A percentile compares a stretch with the other conserved stretches of the same genome.
Evolutionary conservation across 1,284 basidiomycete genomes (phyloP).

Genomic region (Apiotrichum brassicae): DNA sequence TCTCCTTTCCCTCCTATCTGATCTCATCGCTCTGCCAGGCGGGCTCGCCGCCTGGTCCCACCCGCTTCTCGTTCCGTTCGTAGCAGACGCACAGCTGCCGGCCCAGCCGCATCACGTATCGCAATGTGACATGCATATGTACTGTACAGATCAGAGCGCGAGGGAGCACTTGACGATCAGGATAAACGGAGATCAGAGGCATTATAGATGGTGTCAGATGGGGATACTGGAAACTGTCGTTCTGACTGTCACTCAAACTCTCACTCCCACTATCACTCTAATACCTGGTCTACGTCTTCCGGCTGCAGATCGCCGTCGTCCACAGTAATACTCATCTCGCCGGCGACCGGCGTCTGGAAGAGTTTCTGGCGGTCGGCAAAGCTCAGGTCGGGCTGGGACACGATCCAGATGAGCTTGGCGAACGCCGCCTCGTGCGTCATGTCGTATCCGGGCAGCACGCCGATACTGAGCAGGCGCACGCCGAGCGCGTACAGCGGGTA

Average conservation of each 20-base stretch:
- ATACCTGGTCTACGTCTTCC: too few relatives aligned
- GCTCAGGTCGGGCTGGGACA: conserved; percentile 32
- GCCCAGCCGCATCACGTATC: not conserved
- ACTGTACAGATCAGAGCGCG: not conserved
- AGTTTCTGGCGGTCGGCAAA: conserved; percentile 36
- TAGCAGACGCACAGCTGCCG: not conserved
- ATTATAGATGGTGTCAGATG: too few relatives aligned
- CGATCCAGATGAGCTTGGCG: conserved; percentile 43
- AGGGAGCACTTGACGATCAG: too few relatives aligned
- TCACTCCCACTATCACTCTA: too few relatives aligned
- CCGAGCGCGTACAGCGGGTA: conserved; percentile 44
- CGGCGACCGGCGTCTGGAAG: conserved; percentile 35
- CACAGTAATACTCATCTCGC: conserved; percentile 31
- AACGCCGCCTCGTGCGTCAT: conserved; percentile 46
- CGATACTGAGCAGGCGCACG: conserved; percentile 31
- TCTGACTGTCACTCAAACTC: too few relatives aligned
- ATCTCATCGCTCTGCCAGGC: not conserved
- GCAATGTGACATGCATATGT: conserved; percentile 1
- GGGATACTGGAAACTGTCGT: too few relatives aligned
- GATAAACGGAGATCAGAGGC: too few relatives aligned
- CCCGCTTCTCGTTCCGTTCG: too few relatives aligned
- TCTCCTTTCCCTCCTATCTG: not conserved
- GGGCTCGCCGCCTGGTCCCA: too few relatives aligned
- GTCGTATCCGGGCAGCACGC: conserved; percentile 42
- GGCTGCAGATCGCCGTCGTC: not conserved